A percentile compares a stretch with the other conserved stretches of the same genome.
Evolutionary conservation across 768 basidiomycete species (phyloP).

Genomic region (Gyrodon lividus): DNA sequence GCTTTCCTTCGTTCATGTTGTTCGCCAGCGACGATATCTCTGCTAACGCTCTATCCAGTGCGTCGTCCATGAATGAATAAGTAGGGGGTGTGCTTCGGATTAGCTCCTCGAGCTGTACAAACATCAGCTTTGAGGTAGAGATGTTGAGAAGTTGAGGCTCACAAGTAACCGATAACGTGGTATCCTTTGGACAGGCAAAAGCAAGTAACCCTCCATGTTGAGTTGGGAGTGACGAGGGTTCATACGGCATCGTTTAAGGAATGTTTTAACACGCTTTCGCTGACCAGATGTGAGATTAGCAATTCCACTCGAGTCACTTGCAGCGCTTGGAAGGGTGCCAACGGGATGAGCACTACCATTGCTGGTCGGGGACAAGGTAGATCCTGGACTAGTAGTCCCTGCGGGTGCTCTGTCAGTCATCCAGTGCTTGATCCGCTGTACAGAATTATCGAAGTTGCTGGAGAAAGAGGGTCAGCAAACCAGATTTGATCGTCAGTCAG

Average conservation of each 20-base stretch:
- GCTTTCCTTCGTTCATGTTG: conserved; percentile 98
- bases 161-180: conserved; percentile 95
- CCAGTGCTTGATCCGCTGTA: conserved; percentile 88
- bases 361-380: conserved; percentile 49
- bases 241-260: conserved; percentile 85
- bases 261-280: conserved; percentile 82
- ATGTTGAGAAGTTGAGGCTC: conserved; percentile 30
- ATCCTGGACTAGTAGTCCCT: conserved; percentile 37
- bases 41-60: conserved; percentile 78
- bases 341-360: conserved; percentile 57
- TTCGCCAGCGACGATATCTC: conserved; percentile 89
- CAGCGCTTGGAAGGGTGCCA: conserved; percentile 43
- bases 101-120: conserved; percentile 72
- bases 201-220: conserved; percentile 88
- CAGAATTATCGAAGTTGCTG: conserved; percentile 93
- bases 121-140: conserved; percentile 1
- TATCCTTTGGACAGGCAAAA: conserved; percentile 94
- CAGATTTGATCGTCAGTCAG: conserved; percentile 4
- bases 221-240: conserved; percentile 92
- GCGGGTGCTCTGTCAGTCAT: conserved; percentile 51
- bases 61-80: conserved; percentile 73
- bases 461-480: conserved; percentile 12
- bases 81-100: conserved; percentile 80
- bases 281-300: conserved; percentile 73
- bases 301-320: conserved; percentile 44